These are phyloP conservation scores for Suillus alpinus DNA, from an alignment of 768 basidiomycete species.

Conservation along the genomic window DNA sequence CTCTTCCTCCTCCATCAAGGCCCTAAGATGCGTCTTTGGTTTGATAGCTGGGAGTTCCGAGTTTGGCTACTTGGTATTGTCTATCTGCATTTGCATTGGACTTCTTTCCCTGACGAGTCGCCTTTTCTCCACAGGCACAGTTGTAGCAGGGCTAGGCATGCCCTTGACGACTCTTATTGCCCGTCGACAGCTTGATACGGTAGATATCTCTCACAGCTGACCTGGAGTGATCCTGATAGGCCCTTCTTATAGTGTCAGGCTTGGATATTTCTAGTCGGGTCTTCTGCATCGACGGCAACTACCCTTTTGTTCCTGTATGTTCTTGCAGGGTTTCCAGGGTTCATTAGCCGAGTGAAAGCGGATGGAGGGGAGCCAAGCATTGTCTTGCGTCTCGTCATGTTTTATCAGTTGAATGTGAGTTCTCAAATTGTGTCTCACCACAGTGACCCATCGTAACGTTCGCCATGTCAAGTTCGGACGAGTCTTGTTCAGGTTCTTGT, in stretches of 20 bases:
- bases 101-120: slow-evolving; percentile 14
- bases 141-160: slow-evolving; percentile 65
- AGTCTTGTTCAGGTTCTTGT: slow-evolving; percentile 73
- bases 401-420: slow-evolving; percentile 76
- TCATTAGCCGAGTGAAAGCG: slow-evolving; percentile 65
- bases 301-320: slow-evolving; percentile 73
- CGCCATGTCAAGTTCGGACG: slow-evolving; percentile 51
- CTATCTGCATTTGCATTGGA: background rate
- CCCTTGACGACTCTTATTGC: slow-evolving; percentile 65
- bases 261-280: slow-evolving; percentile 75
- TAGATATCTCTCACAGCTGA: slow-evolving; percentile 24
- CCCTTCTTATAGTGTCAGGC: slow-evolving; percentile 51
- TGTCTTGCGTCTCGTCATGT: slow-evolving; percentile 69
- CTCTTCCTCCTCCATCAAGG: slow-evolving; percentile 79
- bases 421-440: background rate
- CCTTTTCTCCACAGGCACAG: slow-evolving; percentile 46
- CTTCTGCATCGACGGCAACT: slow-evolving; percentile 61
- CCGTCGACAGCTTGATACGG: slow-evolving; percentile 56
- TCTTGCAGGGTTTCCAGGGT: slow-evolving; percentile 64
- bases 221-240: slow-evolving; percentile 11
- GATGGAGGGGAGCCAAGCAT: slow-evolving; percentile 76
- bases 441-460: slow-evolving; percentile 5
- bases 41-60: slow-evolving; percentile 74
- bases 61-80: slow-evolving; percentile 64
- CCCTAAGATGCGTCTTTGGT: slow-evolving; percentile 70